A percentile compares a stretch with the other conserved stretches of the same genome.
phyloP scores from a whole-genome alignment of 495 filamentous ascomycete species.

The Penicillium atrosanguineum region DNA sequence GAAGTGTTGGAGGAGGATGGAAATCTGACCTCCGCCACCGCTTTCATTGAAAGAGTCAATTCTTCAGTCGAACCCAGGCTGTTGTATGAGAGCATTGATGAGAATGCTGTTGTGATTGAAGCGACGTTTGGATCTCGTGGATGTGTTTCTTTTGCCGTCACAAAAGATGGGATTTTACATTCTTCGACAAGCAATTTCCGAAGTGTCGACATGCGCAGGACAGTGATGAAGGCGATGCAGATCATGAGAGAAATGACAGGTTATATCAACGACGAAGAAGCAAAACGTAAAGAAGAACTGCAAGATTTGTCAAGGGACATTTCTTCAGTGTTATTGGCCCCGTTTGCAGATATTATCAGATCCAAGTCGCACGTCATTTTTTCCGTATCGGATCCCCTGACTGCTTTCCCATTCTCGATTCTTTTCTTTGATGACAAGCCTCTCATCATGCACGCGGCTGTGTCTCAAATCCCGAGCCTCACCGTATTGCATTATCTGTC shows the following conservation, averaged over 20 bases:
- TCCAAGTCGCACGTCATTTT: constrained; percentile 28
- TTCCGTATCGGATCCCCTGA: constrained; percentile 26
- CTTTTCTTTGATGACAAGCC: constrained; percentile 23
- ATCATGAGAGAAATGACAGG: constrained; percentile 25
- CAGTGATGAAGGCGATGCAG: constrained; percentile 22
- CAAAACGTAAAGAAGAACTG: constrained; percentile 10
- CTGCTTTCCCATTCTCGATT: constrained; percentile 27
- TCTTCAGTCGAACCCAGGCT: constrained; percentile 13
- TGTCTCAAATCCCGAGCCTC: constrained; percentile 29
- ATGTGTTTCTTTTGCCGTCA: constrained; percentile 21
- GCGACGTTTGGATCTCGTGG: constrained; percentile 20
- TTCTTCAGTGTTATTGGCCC: constrained; percentile 16
- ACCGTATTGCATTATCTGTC: constrained; percentile 27
- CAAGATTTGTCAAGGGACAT: constrained; percentile 12
- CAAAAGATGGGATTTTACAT: constrained; percentile 21
- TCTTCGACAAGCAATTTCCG: constrained; percentile 6
- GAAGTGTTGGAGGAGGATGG: constrained; percentile 16
- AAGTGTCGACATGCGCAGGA: constrained; percentile 11
- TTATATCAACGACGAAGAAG: constrained; percentile 14
- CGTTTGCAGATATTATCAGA: constrained; percentile 22
- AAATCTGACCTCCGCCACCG: constrained; percentile 18
- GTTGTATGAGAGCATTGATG: constrained; percentile 21
- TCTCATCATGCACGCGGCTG: constrained; percentile 21
- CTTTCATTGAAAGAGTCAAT: constrained; percentile 23
- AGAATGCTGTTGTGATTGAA: constrained; percentile 24